phyloP scores from a whole-genome alignment of 768 basidiomycete genomes.

The Glaciozyma martinii region DNA sequence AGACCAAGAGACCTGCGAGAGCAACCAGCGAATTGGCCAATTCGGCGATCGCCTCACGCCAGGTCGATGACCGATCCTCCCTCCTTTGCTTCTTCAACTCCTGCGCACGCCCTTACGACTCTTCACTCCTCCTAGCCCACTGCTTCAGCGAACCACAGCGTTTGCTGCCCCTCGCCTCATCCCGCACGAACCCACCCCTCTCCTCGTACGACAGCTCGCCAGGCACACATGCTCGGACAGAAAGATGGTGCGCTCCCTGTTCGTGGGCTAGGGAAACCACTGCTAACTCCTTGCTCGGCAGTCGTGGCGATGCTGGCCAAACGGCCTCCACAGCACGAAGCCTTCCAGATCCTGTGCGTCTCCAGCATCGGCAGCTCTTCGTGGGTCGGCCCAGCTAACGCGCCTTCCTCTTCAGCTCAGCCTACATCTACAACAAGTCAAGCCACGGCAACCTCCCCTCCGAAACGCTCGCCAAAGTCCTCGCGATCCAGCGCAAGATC shows the following conservation, averaged over 20 bases:
- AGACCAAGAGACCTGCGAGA: no score
- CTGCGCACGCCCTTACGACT: no score
- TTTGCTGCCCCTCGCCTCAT: no score
- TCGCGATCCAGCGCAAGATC: conserved; percentile 24
- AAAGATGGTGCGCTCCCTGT: conserved; percentile 8
- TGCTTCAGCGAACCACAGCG: no score
- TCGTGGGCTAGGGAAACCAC: neutral
- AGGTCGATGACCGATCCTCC: no score
- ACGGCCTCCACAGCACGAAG: conserved; percentile 13
- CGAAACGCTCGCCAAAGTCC: conserved; percentile 24
- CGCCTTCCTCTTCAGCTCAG: neutral
- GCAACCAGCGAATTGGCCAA: no score
- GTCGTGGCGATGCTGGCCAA: conserved; percentile 15
- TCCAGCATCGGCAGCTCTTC: neutral
- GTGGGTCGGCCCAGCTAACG: neutral
- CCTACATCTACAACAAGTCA: conserved; percentile 25
- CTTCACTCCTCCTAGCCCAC: no score
- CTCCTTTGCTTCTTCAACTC: no score
- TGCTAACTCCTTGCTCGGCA: neutral
- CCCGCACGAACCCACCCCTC: no score
- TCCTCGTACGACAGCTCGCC: no score
- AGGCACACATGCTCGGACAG: conserved; percentile 20
- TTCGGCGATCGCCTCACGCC: no score
- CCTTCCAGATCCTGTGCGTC: conserved; percentile 23
- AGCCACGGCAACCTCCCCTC: conserved; percentile 15